Evolutionary conservation across 139 green algal species (phyloP).

Genomic region (Nannochloris sp.): DNA sequence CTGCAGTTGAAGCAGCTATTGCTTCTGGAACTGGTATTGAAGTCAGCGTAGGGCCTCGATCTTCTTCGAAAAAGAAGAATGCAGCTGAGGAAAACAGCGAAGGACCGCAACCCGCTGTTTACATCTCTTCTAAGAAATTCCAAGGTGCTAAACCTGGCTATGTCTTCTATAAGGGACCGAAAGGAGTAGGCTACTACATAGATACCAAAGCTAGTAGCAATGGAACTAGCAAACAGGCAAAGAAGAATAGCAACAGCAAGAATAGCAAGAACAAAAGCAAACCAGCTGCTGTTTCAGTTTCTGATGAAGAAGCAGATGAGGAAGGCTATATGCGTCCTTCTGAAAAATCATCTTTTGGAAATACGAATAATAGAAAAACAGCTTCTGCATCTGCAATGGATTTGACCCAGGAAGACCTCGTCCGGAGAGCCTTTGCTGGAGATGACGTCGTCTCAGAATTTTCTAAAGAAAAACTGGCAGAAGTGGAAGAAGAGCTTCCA

Average conservation of each 20-base stretch:
- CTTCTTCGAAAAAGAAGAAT: not conserved
- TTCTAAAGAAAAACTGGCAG: conserved; percentile 68
- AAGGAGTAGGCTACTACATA: conserved; percentile 65
- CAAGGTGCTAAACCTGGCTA: conserved; percentile 38
- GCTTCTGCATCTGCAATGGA: not conserved
- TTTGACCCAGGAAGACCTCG: conserved; percentile 43
- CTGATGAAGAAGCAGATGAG: conserved; percentile 2
- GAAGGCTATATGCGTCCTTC: not conserved
- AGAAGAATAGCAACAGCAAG: not conserved
- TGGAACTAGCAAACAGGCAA: conserved; percentile 12
- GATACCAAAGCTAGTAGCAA: conserved; percentile 8
- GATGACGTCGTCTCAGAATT: conserved; percentile 93
- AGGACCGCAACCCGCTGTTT: too few species aligned
- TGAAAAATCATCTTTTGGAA: not conserved
- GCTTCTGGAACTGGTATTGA: not conserved
- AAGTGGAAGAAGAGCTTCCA: conserved; percentile 78
- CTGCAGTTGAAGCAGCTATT: not conserved
- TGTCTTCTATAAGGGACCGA: conserved; percentile 46
- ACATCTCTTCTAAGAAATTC: conserved; percentile 34
- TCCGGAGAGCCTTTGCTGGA: conserved; percentile 67
- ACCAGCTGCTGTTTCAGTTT: not conserved
- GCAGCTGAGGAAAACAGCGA: not conserved
- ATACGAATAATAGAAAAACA: not conserved
- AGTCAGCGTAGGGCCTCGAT: not conserved
- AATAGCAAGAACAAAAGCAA: not conserved